Conservation (phyloP, 257 asterid genomes). For the Penstemon davidsonii region DNA sequence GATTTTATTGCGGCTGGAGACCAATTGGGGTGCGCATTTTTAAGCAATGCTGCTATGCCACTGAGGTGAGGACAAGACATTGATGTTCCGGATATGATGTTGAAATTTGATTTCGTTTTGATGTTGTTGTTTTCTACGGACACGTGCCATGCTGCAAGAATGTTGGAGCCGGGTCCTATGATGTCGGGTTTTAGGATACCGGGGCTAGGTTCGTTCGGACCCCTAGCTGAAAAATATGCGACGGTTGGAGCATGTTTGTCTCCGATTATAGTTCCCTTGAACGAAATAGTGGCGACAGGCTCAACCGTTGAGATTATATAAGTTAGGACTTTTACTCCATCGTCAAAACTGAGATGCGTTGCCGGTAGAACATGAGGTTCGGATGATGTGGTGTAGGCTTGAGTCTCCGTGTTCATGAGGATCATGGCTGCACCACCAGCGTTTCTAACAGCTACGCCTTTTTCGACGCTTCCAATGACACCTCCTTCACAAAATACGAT, state of each 20-base stretch:
- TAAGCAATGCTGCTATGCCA: conserved; percentile 6
- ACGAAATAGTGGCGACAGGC: conserved; percentile 12
- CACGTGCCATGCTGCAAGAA: conserved; percentile 16
- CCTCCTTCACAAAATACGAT: conserved; percentile 13
- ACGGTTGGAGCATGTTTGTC: neutral
- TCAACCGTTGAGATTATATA: neutral
- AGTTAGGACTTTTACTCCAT: neutral
- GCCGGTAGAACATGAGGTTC: conserved; percentile 16
- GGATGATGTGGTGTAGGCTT: conserved; percentile 4
- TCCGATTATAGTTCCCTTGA: conserved; percentile 13
- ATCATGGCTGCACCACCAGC: conserved; percentile 28
- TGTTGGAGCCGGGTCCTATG: conserved; percentile 17
- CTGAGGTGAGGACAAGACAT: conserved; percentile 27
- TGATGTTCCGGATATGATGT: conserved; percentile 25
- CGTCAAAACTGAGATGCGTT: conserved; percentile 13
- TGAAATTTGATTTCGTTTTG: conserved; percentile 23
- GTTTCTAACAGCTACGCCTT: conserved; percentile 24
- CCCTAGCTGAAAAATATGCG: conserved; percentile 3
- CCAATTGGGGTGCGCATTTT: conserved; percentile 15
- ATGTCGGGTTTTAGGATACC: conserved; percentile 24
- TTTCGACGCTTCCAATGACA: neutral
- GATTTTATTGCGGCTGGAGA: conserved; percentile 21
- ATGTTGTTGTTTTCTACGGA: conserved; percentile 12
- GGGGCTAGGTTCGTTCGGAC: neutral
- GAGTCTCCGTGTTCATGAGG: neutral